Evolutionary conservation across 2,329 filamentous ascomycete genomes (phyloP).

Genomic region (Colletotrichum costaricense): DNA sequence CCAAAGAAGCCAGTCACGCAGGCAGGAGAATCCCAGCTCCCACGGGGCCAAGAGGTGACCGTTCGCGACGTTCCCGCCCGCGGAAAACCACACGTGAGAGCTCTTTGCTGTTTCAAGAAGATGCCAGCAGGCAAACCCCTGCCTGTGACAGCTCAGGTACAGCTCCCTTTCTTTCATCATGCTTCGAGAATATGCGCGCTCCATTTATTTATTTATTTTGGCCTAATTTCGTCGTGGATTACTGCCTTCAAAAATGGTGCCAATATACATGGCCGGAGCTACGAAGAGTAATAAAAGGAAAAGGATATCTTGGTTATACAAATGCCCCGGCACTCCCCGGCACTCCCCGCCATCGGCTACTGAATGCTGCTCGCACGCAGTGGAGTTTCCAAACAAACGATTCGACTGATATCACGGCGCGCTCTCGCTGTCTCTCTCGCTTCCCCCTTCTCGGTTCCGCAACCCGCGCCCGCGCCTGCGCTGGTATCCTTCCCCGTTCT

Average conservation of each 20-base stretch:
- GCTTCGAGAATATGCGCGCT: too few relatives aligned
- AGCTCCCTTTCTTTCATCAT: neutral
- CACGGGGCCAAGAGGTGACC: slow-evolving; percentile 4
- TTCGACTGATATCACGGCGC: slow-evolving; percentile 32
- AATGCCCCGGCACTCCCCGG: slow-evolving; percentile 34
- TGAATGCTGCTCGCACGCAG: slow-evolving; percentile 29
- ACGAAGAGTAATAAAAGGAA: slow-evolving; percentile 35
- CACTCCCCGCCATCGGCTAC: slow-evolving; percentile 30
- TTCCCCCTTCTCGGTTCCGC: neutral
- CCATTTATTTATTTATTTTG: neutral
- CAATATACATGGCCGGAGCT: slow-evolving; percentile 33
- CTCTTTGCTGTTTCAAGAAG: slow-evolving; percentile 18
- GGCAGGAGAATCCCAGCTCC: slow-evolving; percentile 23
- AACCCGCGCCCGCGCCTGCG: neutral
- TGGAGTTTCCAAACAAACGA: slow-evolving; percentile 32
- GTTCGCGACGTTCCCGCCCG: neutral
- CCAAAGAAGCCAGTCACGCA: slow-evolving; percentile 3
- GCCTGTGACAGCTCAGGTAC: neutral
- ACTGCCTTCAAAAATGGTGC: slow-evolving; percentile 26
- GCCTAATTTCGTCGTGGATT: slow-evolving; percentile 25
- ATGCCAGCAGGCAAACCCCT: slow-evolving; percentile 25
- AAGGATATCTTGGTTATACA: slow-evolving; percentile 37
- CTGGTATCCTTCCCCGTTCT: slow-evolving; percentile 3
- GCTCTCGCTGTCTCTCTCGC: too few relatives aligned
- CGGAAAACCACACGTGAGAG: slow-evolving; percentile 1